Percentiles rank a stretch among this genome's conserved stretches.
phyloP scores from a whole-genome alignment of 768 basidiomycete genomes.

The Holtermanniella nyarrowii region DNA sequence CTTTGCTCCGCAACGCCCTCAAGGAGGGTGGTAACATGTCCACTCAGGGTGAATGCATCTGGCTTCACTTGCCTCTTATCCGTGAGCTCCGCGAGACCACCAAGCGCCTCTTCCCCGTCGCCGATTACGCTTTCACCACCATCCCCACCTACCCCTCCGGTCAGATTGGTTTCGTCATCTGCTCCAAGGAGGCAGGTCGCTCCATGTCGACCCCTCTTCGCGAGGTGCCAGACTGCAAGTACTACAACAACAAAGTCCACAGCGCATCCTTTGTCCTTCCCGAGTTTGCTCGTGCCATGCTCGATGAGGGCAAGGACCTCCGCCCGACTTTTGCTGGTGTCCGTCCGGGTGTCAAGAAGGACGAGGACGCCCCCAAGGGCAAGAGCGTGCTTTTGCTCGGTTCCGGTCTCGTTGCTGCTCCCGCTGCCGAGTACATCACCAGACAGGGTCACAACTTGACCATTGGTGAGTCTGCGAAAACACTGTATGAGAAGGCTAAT shows the following conservation, averaged over 20 bases:
- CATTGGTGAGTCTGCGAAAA: conserved; percentile 47
- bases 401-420: conserved; percentile 87
- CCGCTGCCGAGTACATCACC: conserved; percentile 93
- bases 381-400: conserved; percentile 79
- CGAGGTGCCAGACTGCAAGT: conserved; percentile 58
- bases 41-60: conserved; percentile 90
- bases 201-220: conserved; percentile 66
- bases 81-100: conserved; percentile 60
- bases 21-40: conserved; percentile 83
- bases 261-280: conserved; percentile 75
- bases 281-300: conserved; percentile 69
- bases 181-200: conserved; percentile 61
- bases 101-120: conserved; percentile 61
- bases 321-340: conserved; percentile 29
- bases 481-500: background rate
- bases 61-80: conserved; percentile 87
- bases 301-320: conserved; percentile 63
- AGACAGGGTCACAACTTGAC: conserved; percentile 66
- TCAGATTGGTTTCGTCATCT: conserved; percentile 88
- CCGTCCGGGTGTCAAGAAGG: conserved; percentile 20
- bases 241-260: conserved; percentile 80
- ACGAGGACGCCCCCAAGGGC: conserved; percentile 30
- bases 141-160: conserved; percentile 96
- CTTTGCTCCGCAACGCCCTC: conserved; percentile 81
- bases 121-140: conserved; percentile 88